Percentiles rank a stretch among this genome's conserved stretches.
Evolutionary conservation across 257 asterid species (phyloP).

Genomic region (Primulina huaijiensis): DNA sequence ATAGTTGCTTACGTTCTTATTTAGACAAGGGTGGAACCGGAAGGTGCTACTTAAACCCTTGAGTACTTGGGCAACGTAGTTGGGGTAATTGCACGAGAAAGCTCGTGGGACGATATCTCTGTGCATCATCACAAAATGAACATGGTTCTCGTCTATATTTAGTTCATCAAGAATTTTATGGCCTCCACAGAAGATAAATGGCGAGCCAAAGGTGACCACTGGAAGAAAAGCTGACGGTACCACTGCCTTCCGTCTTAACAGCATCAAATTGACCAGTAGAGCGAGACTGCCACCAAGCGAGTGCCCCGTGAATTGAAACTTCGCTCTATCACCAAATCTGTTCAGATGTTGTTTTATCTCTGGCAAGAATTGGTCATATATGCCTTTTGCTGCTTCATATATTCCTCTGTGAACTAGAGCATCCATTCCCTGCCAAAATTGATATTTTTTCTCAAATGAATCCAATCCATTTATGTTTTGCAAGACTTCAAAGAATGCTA

Average conservation of each 20-base stretch:
- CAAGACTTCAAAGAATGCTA: not conserved
- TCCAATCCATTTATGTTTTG: not conserved
- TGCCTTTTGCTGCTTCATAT: constrained; percentile 93
- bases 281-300: constrained; percentile 97
- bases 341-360: constrained; percentile 55
- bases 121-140: constrained; percentile 81
- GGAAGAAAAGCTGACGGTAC: constrained; percentile 59
- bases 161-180: constrained; percentile 54
- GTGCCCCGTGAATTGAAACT: constrained; percentile 83
- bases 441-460: constrained; percentile 2
- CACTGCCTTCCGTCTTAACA: constrained; percentile 53
- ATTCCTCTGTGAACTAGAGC: constrained; percentile 88
- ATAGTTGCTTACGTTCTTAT: constrained; percentile 56
- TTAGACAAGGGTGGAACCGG: constrained; percentile 73
- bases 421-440: constrained; percentile 49
- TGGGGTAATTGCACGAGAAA: constrained; percentile 82
- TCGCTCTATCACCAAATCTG: constrained; percentile 62
- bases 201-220: constrained; percentile 86
- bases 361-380: constrained; percentile 79
- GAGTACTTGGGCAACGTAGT: constrained; percentile 64
- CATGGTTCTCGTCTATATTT: constrained; percentile 66
- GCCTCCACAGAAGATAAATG: constrained; percentile 81
- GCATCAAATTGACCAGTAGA: constrained; percentile 75
- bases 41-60: constrained; percentile 64
- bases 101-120: constrained; percentile 92